Evolutionary conservation across 176 grass and related monocot genomes (phyloP), one percentile per base, ranked within the genome.

Genomic region (Oryza nivara): DNA sequence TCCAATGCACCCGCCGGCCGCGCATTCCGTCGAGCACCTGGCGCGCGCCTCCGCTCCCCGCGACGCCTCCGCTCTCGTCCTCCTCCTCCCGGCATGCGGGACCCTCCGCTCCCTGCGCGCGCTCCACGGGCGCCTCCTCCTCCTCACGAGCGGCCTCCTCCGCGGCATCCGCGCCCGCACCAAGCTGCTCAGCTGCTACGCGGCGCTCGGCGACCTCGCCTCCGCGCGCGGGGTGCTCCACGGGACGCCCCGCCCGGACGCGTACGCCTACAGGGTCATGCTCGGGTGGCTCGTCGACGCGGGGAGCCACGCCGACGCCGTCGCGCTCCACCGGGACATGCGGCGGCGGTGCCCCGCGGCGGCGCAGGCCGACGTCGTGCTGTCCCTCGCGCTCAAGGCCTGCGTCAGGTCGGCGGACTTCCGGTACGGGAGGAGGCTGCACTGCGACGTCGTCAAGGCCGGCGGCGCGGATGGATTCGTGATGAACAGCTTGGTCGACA

Each of bases 151-250:
- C 10, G 82, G 82, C 5, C 47, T 88, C 52, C 76, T 88, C 36
- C 23, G 25, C 9, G 40, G 52, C 78, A 82, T 89, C 61, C 67
- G 72, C 63, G 65, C 76, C 9, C 41, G 75, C 66, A 94, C 92
- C 82, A 94, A 94, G 86, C 83, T 94, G 74, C 81, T 88, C 66
- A 94, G 92, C 67, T 89, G 76, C 86, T 94, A 94, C 9, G 73
- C 84, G 1, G 74, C 77, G 45, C 72, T 92, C 0, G 89, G 87
- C n/a, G 87, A 92, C 68, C 1, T 85, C 52, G 84, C 75, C 49
- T 89, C 84, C 23, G 87, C 89, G 52, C 87, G 89, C 70, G 79
- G 36, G 85, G 84, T 92, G 89, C 84, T 94, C 48, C 85, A 92
- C 9, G 74, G 58, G 40, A 88, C 83, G 10, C 81, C 89, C 5